Conservation (phyloP, 23 red algal species). For the Porphyridium purpureum region DNA sequence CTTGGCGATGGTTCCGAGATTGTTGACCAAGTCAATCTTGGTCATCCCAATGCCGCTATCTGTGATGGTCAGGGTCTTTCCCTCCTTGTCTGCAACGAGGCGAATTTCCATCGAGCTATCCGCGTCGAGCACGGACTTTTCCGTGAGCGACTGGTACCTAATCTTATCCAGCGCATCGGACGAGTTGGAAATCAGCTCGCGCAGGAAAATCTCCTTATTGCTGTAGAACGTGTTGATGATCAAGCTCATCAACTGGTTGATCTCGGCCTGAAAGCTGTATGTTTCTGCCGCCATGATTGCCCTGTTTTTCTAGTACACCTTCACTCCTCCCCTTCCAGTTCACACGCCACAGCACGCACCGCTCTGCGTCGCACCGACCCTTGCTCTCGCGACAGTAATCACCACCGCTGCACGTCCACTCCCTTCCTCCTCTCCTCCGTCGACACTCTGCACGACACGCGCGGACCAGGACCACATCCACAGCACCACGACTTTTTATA, state of each 20-base stretch:
- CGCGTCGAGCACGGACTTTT: conserved; percentile 61
- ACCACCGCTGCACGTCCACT: too few species aligned
- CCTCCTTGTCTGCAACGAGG: conserved; percentile 79
- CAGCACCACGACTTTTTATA: too few species aligned
- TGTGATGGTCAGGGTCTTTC: conserved; percentile 64
- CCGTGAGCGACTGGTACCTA: conserved; percentile 76
- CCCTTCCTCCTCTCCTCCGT: too few species aligned
- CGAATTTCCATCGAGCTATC: conserved; percentile 86
- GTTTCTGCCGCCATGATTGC: too few species aligned
- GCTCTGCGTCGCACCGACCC: too few species aligned
- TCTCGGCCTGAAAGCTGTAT: conserved; percentile 96
- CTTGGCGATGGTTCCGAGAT: conserved; percentile 95
- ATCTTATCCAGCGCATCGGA: conserved; percentile 99
- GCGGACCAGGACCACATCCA: too few species aligned
- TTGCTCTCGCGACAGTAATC: too few species aligned
- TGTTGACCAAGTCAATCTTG: conserved; percentile 87
- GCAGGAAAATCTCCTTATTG: conserved; percentile 88
- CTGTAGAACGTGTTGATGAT: conserved; percentile 98
- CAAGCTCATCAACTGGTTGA: conserved; percentile 99
- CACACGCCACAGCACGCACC: too few species aligned
- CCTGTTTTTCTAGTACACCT: too few species aligned
- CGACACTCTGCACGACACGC: too few species aligned
- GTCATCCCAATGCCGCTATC: conserved; percentile 98
- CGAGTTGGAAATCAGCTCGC: conserved; percentile 93
- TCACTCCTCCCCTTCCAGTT: too few species aligned